Percentiles rank a stretch among this genome's conserved stretches.
These are phyloP conservation scores for Brassica rapa DNA, from an alignment of 345 rosid genomes.

Conservation along the genomic window DNA sequence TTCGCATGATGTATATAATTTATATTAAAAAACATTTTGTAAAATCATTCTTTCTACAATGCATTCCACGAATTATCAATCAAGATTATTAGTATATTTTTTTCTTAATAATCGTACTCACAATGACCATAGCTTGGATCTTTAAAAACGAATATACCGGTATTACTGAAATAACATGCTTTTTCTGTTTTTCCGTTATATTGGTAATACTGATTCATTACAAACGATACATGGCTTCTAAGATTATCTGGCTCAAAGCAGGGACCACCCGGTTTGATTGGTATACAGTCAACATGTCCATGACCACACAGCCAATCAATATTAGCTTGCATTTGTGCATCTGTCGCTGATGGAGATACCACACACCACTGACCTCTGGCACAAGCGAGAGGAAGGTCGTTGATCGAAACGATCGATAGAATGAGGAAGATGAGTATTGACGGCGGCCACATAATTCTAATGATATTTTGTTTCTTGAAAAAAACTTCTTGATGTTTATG, in stretches of 20 bases:
- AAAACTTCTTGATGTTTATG: neutral
- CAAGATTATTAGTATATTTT: neutral
- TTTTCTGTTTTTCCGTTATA: neutral
- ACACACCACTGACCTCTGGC: neutral
- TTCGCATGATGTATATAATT: neutral
- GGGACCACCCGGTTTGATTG: constrained; percentile 19
- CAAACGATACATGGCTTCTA: constrained; percentile 22
- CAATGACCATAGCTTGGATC: constrained; percentile 23
- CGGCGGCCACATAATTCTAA: neutral
- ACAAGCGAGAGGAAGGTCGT: neutral
- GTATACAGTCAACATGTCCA: constrained; percentile 5
- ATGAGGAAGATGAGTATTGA: neutral
- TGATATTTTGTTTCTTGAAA: neutral
- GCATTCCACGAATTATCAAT: neutral
- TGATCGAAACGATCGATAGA: neutral
- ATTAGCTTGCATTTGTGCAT: constrained; percentile 16
- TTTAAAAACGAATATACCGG: neutral
- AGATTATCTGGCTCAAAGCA: constrained; percentile 24
- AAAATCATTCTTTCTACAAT: neutral
- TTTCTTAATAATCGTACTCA: neutral
- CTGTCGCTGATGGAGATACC: neutral
- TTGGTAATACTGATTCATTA: constrained; percentile 20
- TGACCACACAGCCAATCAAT: constrained; percentile 9
- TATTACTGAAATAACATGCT: neutral
- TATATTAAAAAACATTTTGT: too few species aligned